A percentile compares a stretch with the other conserved stretches of the same genome.
phyloP scores from a whole-genome alignment of 179 eudicot genomes.

The Spinacia oleracea region DNA sequence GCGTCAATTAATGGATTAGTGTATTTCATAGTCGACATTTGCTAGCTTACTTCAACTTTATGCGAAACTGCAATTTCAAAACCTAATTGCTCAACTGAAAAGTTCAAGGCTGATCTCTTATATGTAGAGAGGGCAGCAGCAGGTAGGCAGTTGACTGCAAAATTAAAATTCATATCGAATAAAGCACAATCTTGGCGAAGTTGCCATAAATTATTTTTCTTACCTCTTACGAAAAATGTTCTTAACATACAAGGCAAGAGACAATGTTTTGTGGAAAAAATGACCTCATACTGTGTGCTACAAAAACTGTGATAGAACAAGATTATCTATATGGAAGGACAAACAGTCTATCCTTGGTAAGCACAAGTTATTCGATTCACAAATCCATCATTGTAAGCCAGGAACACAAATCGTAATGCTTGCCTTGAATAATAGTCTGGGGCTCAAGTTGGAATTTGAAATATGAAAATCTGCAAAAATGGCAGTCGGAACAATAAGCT shows the following conservation, averaged over 20 bases:
- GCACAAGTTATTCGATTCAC: neutral
- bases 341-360: neutral
- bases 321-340: neutral
- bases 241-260: neutral
- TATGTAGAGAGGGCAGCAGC: neutral
- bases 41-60: no score
- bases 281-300: neutral
- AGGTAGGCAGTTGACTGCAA: neutral
- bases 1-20: no score
- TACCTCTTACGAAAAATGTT: no score
- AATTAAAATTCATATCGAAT: neutral
- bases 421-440: neutral
- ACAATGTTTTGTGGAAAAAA: neutral
- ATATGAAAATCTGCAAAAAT: neutral
- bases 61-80: no score
- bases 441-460: neutral
- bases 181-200: neutral
- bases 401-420: neutral
- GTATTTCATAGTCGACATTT: no score
- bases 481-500: neutral
- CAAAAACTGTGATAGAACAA: neutral
- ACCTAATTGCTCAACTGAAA: no score
- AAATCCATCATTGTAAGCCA: neutral
- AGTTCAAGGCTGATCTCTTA: no score
- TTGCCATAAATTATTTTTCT: neutral